A percentile compares a stretch with the other conserved stretches of the same genome.
These are phyloP conservation scores for Populus tremula DNA, from an alignment of 345 rosid species.

Conservation along the genomic window DNA sequence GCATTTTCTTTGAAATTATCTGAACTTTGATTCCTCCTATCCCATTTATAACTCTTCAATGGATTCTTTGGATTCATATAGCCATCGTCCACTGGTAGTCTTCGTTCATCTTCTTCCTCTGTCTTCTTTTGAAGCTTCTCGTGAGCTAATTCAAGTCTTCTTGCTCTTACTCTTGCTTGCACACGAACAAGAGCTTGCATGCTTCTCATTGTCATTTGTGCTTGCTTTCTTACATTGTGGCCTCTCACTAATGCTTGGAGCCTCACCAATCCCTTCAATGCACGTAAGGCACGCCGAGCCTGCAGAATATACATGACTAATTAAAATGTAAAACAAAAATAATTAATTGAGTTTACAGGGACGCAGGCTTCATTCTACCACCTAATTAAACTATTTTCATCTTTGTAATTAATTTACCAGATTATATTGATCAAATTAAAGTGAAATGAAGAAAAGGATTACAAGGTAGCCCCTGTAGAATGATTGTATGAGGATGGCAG, in stretches of 20 bases:
- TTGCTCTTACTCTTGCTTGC: conserved; percentile 84
- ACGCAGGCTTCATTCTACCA: not conserved
- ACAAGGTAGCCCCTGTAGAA: conserved; percentile 88
- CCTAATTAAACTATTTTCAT: not conserved
- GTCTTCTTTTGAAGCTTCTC: conserved; percentile 41
- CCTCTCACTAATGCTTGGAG: conserved; percentile 95
- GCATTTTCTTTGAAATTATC: conserved; percentile 39
- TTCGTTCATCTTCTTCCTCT: conserved; percentile 26
- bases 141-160: conserved; percentile 61
- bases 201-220: conserved; percentile 94
- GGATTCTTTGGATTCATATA: conserved; percentile 24
- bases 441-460: conserved; percentile 4
- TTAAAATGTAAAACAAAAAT: not conserved
- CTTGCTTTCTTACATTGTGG: conserved; percentile 88
- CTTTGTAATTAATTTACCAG: not conserved
- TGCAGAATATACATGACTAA: conserved; percentile 1
- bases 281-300: conserved; percentile 95
- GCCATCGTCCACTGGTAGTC: not conserved
- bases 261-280: conserved; percentile 87
- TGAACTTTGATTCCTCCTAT: conserved; percentile 40
- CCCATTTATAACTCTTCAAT: conserved; percentile 37
- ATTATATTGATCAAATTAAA: not conserved
- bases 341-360: not conserved
- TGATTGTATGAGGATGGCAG: conserved; percentile 83
- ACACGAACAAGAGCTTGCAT: conserved; percentile 97